A percentile compares a stretch with the other conserved stretches of the same genome.
Conservation (phyloP, 192 early-diverging fungal genomes). For the Jimgerdemannia flammicorona region DNA sequence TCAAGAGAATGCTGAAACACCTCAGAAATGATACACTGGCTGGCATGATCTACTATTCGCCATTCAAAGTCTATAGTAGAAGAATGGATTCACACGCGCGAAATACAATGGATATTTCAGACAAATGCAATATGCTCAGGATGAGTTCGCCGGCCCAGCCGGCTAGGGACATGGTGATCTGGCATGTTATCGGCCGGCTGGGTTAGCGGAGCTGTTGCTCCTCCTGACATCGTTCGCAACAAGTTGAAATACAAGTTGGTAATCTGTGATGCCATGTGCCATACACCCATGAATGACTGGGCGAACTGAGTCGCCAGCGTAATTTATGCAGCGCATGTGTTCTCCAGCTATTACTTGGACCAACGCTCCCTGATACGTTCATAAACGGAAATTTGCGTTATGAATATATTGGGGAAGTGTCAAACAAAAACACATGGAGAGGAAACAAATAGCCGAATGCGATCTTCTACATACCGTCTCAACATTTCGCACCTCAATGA, state of each 20-base stretch:
- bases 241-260: neutral
- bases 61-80: too few relatives aligned
- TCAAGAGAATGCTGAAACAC: too few relatives aligned
- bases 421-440: too few relatives aligned
- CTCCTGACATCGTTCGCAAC: neutral
- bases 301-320: conserved; percentile 15
- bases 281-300: conserved; percentile 25
- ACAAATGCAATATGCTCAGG: too few relatives aligned
- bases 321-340: conserved; percentile 58
- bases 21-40: too few relatives aligned
- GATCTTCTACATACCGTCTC: conserved; percentile 46
- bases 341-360: conserved; percentile 50
- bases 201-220: too few relatives aligned
- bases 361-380: conserved; percentile 31
- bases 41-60: too few relatives aligned
- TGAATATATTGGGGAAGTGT: neutral
- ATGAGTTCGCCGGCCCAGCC: too few relatives aligned
- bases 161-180: too few relatives aligned
- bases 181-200: too few relatives aligned
- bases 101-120: too few relatives aligned
- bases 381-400: conserved; percentile 1
- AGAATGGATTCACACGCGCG: too few relatives aligned
- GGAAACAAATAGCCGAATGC: neutral
- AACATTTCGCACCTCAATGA: conserved; percentile 87
- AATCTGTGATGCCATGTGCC: neutral